Base-by-base conservation (phyloP, 2,329 filamentous ascomycete genomes). In the Trichophyton equinum region DNA sequence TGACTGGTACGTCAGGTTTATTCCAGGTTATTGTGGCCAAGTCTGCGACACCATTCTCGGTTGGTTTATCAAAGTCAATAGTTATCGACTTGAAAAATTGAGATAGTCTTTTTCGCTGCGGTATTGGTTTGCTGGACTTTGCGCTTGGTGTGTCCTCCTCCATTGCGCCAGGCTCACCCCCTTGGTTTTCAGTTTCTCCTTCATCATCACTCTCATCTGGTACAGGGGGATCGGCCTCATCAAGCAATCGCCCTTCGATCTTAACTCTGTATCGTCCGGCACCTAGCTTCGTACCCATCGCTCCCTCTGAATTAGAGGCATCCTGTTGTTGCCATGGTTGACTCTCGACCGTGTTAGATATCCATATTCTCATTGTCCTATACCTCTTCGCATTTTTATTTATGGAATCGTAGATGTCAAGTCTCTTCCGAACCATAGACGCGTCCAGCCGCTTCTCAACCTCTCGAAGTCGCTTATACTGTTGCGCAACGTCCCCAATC, bases 261-360 rank as follows among this genome's bases (percentile, higher is more conserved):
- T 91, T 95, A 66, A 99, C 89, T 61, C 86, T 85, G 72, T 91
- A 99, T 20, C 72, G 71, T 33, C 74, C 74, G 2, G 64, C 68
- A 38, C 69, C 69, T 5, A 67, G 60, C 40, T 63, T 67, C 69
- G 95, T 91, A 70, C 95, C 91, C 13, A 60, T 60, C 13, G 60
- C 53, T 9, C 86, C 81, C 63, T 86, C 85, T 63, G 87, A 78
- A 47, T 30, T 36, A 5, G 57, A 25, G 11, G 57, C 15, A n/a
- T 78, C 79, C 67, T 80, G 83, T 44, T 80, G 81, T 75, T 99
- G 94, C 94, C 94, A 97, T 36, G 88, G 86, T 75, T 99, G 94
- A 70, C 94, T 89, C 73, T 96, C 90, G 38, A 87, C 90, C 0
- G 91, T 96, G 74, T 99, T 99, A 69, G 85, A 91, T 68, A 99